phyloP scores from a whole-genome alignment of 805 yeast species.

The Dipodascopsis uninucleata region DNA sequence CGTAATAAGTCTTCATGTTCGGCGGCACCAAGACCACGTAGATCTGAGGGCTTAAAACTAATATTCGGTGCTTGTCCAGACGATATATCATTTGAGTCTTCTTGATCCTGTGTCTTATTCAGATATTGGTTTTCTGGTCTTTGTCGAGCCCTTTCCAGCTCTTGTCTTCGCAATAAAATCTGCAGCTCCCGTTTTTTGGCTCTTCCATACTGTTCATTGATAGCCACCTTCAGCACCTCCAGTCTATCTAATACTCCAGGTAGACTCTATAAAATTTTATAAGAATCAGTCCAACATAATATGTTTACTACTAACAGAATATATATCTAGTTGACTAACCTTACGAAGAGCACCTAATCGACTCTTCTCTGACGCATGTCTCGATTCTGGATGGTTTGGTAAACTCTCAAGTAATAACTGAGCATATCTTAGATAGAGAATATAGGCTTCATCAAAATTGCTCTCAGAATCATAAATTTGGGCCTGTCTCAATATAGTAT shows the following conservation, averaged over 20 bases:
- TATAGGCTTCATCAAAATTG: constrained; percentile 49
- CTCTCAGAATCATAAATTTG: constrained; percentile 44
- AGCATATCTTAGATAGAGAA: constrained; percentile 55
- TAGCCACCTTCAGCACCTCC: constrained; percentile 23
- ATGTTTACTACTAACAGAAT: background rate
- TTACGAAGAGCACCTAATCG: constrained; percentile 9
- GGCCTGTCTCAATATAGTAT: constrained; percentile 48
- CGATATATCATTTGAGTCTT: background rate
- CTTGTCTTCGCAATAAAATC: constrained; percentile 8
- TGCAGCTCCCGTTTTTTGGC: constrained; percentile 3
- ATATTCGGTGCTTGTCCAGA: background rate
- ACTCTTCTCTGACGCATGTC: constrained; percentile 25
- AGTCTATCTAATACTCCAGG: constrained; percentile 12
- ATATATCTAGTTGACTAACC: constrained; percentile 8
- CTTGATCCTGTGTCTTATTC: constrained; percentile 9
- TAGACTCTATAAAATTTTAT: constrained; percentile 3
- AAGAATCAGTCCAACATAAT: background rate
- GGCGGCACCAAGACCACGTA: constrained; percentile 15
- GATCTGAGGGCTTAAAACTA: constrained; percentile 2
- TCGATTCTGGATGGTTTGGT: constrained; percentile 46
- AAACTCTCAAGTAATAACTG: constrained; percentile 52
- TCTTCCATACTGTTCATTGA: constrained; percentile 24
- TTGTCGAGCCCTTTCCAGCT: constrained; percentile 3
- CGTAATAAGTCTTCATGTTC: constrained; percentile 14
- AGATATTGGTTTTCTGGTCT: background rate